Conservation (phyloP, 805 yeast genomes). For the Grigorovia transvaalensis region DNA sequence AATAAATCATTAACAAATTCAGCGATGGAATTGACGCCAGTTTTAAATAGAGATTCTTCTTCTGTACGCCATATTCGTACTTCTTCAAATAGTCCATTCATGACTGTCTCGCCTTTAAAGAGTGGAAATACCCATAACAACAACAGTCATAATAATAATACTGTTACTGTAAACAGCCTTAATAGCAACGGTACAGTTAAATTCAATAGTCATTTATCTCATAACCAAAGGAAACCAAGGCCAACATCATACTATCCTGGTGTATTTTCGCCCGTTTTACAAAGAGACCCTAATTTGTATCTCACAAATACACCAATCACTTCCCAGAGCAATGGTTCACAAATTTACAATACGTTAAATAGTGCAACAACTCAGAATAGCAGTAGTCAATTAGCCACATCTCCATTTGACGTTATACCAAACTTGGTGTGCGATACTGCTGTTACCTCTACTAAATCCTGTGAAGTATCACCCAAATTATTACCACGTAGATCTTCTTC, state of each 20-base stretch:
- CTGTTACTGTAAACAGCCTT: background rate
- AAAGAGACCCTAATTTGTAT: conserved; percentile 1
- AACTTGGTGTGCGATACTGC: conserved; percentile 9
- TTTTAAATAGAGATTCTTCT: background rate
- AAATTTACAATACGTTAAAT: background rate
- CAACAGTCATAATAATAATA: background rate
- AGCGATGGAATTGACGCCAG: background rate
- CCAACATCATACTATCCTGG: conserved; percentile 77
- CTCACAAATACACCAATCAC: conserved; percentile 2
- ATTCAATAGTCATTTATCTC: background rate
- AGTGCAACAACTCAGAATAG: background rate
- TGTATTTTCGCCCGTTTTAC: conserved; percentile 5
- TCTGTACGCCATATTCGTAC: background rate
- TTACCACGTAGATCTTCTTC: conserved; percentile 17
- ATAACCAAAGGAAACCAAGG: conserved; percentile 55
- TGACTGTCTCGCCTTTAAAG: background rate
- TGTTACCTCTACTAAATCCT: conserved; percentile 3
- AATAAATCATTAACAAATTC: background rate
- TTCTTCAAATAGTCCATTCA: background rate
- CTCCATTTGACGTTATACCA: conserved; percentile 14
- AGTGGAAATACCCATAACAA: background rate
- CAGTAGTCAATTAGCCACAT: conserved; percentile 1
- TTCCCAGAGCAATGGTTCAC: background rate
- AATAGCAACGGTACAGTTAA: background rate
- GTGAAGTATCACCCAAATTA: conserved; percentile 15